Base-by-base conservation (phyloP, 331 rosid genomes). In the Rosa hybrid region DNA sequence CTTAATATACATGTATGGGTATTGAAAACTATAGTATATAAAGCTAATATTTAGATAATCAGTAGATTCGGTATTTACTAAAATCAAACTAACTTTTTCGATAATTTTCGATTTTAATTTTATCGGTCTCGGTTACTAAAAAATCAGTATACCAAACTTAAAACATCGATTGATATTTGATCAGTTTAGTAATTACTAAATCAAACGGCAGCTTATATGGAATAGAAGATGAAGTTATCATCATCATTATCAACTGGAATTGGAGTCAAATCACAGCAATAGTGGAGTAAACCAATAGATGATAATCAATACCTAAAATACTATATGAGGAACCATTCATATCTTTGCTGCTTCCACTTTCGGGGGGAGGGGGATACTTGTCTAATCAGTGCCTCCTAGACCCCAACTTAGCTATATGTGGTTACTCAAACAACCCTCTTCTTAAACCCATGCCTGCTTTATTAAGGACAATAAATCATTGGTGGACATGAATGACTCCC, bases 311-410 rank as follows among this genome's bases (percentile, higher is more conserved):
- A 63, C 42, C 69, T 27, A 13, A 27, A 21, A 8, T 17, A 6
- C 78, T 21, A 7, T 25, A 68, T 25, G 72, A 60, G 81, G 79
- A 62, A 75, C 88, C 86, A 78, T 76, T 34, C 72, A 23, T n/a
- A 17, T 23, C 46, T 62, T 30, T 34, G 39, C 39, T 46, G 71
- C 8, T 72, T 56, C 13, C 74, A 45, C 34, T 60, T 78, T 10
- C 30, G 46, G 50, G 51, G 30, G 3, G 8, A 12, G 12, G 20
- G 0, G 9, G 69, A 44, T 42, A 50, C 74, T 68, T 75, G 57
- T 53, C 59, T 53, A 53, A 74, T 87, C 84, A 76, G 46, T 50
- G 25, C 68, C 45, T 45, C 59, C 57, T 18, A 75, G 14, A 69
- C 51, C 27, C 74, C 51, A 42, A 12, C 74, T n/a, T 69, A 69